phyloP scores from a whole-genome alignment of 208 protist genomes.

The Trypanosoma caninum region DNA sequence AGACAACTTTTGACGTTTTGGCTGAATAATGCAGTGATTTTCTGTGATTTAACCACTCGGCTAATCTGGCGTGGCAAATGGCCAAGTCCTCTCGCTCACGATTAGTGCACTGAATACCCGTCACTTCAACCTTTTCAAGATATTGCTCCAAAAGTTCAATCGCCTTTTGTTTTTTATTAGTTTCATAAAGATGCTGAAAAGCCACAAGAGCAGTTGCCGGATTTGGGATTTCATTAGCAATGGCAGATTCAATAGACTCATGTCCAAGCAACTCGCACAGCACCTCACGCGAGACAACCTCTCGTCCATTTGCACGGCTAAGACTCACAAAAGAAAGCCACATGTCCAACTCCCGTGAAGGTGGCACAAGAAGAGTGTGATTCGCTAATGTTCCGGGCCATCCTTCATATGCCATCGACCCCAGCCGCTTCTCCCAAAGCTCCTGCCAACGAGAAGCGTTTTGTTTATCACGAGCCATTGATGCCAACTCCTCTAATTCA shows the following conservation, averaged over 20 bases:
- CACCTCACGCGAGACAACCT: conserved; percentile 86
- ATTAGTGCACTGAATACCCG: conserved; percentile 7
- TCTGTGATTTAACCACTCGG: conserved; percentile 56
- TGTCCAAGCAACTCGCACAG: conserved; percentile 83
- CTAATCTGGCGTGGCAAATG: conserved; percentile 82
- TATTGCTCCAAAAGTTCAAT: conserved; percentile 70
- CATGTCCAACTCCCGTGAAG: conserved; percentile 93
- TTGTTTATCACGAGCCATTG: conserved; percentile 68
- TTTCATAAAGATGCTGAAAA: conserved; percentile 87
- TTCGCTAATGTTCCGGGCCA: conserved; percentile 98
- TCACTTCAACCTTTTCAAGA: conserved; percentile 45
- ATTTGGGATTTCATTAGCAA: conserved; percentile 53
- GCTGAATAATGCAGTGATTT: conserved; percentile 9
- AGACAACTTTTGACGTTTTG: conserved; percentile 37
- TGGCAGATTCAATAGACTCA: conserved; percentile 54
- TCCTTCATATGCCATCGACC: conserved; percentile 92
- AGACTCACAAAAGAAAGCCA: conserved; percentile 98
- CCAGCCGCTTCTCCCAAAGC: conserved; percentile 81
- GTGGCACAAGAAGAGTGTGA: conserved; percentile 92
- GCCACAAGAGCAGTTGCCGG: conserved; percentile 75
- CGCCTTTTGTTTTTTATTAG: conserved; percentile 61
- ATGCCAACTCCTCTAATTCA: conserved; percentile 98
- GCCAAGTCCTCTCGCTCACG: conserved; percentile 45
- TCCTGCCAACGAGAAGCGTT: conserved; percentile 76
- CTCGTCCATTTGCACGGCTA: conserved; percentile 86